Base-by-base conservation (phyloP, 1,139 yeast species). In the Hemisphaericaspora xylanilytica region DNA sequence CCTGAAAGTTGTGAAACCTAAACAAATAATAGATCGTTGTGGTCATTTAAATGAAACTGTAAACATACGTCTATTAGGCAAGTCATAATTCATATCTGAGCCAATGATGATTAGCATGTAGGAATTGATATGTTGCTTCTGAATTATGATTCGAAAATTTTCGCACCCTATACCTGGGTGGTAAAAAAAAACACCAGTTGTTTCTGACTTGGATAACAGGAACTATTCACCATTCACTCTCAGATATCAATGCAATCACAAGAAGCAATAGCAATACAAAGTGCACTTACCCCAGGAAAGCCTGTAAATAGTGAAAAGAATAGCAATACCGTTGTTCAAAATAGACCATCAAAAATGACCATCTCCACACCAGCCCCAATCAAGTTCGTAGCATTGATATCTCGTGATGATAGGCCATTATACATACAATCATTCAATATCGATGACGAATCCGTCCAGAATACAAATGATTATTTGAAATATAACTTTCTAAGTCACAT, bases 401-500 rank as follows among this genome's bases (percentile, higher is more conserved):
- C 83, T 3, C 56, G 80, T 41, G 73, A 74, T 36, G 80, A 80
- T 51, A 69, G 65, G 39, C 87, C 86, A 7, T 53, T 81, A 22
- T 81, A 80, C 52, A 77, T 79, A 36, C 84, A 79, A 51, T 63
- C 78, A 26, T 72, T 80, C 41, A 67, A 63, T 28, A 47, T 53
- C 9, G 56, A 49, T 9, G 43, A 50, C 8, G 45, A 33, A 9
- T 36, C 46, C 17, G n/a, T 21, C 2, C 33, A 33, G 45, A 45
- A 56, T 33, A 67, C 75, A 40, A 73, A 77, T 48, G 67, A 67
- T 43, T 63, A 76, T 39, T 61, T 81, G 28, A 78, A 79, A 49
- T 80, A 78, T 59, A 80, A 81, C 51, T 80, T 80, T 48, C 59
- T 81, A 25, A 72, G 84, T 12, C 85, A 81, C 53, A 80, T 81